These are phyloP conservation scores for Geosmithia putterillii DNA, from an alignment of 2,329 filamentous ascomycete genomes.

Conservation along the genomic window DNA sequence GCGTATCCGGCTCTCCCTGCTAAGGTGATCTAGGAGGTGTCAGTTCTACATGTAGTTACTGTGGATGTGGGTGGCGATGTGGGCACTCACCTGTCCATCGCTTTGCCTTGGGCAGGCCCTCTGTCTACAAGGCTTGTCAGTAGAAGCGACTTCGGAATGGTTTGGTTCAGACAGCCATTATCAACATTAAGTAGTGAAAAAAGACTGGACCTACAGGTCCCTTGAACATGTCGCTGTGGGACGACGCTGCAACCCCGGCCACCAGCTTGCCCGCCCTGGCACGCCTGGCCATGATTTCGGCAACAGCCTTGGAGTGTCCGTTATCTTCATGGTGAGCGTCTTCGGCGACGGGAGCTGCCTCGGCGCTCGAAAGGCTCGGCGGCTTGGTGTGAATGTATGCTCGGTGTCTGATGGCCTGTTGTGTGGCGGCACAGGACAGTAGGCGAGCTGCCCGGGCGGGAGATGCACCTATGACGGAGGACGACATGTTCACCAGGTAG, in stretches of 20 bases:
- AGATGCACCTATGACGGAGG: neutral
- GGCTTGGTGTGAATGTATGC: slow-evolving; percentile 1
- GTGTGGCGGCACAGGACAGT: neutral
- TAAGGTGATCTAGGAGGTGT: slow-evolving; percentile 38
- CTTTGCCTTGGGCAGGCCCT: slow-evolving; percentile 62
- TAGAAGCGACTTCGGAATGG: too few relatives aligned
- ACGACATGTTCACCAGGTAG: too few relatives aligned
- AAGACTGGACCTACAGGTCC: slow-evolving; percentile 38
- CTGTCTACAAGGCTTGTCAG: slow-evolving; percentile 11
- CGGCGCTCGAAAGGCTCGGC: slow-evolving; percentile 1
- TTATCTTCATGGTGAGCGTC: slow-evolving; percentile 3
- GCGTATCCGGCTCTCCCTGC: slow-evolving; percentile 45
- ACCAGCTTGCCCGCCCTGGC: slow-evolving; percentile 60
- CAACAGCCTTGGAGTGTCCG: neutral
- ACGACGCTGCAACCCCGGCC: slow-evolving; percentile 63
- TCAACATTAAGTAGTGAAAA: too few relatives aligned
- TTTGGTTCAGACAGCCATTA: neutral
- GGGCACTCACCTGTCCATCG: slow-evolving; percentile 64
- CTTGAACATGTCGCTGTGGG: slow-evolving; percentile 77
- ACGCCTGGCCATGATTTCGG: slow-evolving; percentile 28
- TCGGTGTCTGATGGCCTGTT: neutral
- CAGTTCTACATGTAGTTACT: neutral
- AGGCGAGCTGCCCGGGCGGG: neutral
- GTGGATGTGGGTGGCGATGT: neutral
- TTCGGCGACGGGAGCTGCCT: slow-evolving; percentile 3